Evolutionary conservation across 805 yeast species (phyloP).

Genomic region (Komagataella phaffii): DNA sequence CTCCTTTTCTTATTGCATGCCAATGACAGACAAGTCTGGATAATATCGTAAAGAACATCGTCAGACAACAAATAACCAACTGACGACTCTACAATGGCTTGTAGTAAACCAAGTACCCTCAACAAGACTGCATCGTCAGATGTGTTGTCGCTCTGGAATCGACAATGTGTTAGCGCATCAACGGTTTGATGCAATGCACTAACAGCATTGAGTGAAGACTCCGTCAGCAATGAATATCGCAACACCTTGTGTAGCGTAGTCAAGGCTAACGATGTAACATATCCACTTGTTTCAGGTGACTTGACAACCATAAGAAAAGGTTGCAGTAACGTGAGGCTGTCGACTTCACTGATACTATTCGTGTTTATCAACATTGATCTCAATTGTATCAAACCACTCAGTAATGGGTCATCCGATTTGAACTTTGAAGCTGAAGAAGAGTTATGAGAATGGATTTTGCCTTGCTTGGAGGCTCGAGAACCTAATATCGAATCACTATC

Average conservation of each 20-base stretch:
- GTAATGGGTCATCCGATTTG: slow-evolving; percentile 37
- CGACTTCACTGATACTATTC: slow-evolving; percentile 38
- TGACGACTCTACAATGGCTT: slow-evolving; percentile 49
- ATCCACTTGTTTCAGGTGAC: slow-evolving; percentile 76
- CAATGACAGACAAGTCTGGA: slow-evolving; percentile 81
- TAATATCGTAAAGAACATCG: slow-evolving; percentile 74
- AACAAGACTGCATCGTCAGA: slow-evolving; percentile 86
- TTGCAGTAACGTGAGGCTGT: slow-evolving; percentile 60
- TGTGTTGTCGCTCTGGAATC: slow-evolving; percentile 90
- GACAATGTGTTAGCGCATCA: slow-evolving; percentile 77
- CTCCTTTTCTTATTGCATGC: slow-evolving; percentile 89
- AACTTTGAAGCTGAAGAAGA: slow-evolving; percentile 2
- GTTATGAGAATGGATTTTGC: slow-evolving; percentile 1
- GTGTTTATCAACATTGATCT: slow-evolving; percentile 55
- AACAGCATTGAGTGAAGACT: slow-evolving; percentile 37
- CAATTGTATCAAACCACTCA: slow-evolving; percentile 70
- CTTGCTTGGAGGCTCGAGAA: slow-evolving; percentile 10
- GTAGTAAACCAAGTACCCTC: slow-evolving; percentile 68
- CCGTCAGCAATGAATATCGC: slow-evolving; percentile 51
- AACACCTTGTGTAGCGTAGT: slow-evolving; percentile 64
- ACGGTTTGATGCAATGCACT: slow-evolving; percentile 52
- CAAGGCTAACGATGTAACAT: slow-evolving; percentile 72
- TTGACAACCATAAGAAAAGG: slow-evolving; percentile 81
- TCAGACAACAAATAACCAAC: slow-evolving; percentile 60
- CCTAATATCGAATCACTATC: slow-evolving; percentile 18